A percentile compares a stretch with the other conserved stretches of the same genome.
Evolutionary conservation across 345 rosid genomes (phyloP).

Genomic region (Orychophragmus violaceus): DNA sequence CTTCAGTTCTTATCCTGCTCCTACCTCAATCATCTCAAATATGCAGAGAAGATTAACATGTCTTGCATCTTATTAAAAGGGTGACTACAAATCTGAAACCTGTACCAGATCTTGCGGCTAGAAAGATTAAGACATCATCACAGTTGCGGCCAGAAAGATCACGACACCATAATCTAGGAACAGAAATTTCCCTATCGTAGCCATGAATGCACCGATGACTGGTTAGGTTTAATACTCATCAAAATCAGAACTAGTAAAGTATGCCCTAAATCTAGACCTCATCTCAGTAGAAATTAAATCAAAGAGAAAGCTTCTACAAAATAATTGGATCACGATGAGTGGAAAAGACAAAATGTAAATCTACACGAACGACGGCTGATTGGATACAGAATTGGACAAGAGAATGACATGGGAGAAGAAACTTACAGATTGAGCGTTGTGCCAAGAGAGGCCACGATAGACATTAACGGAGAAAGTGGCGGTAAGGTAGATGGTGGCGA

Average conservation of each 20-base stretch:
- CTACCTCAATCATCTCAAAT: slow-evolving; percentile 1
- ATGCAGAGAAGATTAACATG: too few species aligned
- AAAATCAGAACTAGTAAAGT: not conserved
- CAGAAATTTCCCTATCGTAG: not conserved
- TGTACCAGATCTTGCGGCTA: not conserved
- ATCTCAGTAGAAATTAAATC: not conserved
- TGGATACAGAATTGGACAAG: not conserved
- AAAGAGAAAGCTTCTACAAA: not conserved
- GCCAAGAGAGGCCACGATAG: slow-evolving; percentile 74
- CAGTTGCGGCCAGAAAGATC: too few species aligned
- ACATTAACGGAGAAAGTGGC: slow-evolving; percentile 71
- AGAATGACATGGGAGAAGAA: not conserved
- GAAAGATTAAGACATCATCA: not conserved
- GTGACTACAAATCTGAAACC: not conserved
- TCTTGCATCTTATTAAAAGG: not conserved
- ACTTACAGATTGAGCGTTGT: slow-evolving; percentile 60
- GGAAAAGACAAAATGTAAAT: not conserved
- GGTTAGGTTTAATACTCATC: not conserved
- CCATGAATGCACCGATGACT: not conserved
- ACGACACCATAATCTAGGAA: not conserved
- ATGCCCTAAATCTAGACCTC: slow-evolving; percentile 5
- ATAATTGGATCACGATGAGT: not conserved
- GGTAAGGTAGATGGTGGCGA: slow-evolving; percentile 66
- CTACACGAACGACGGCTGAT: not conserved
- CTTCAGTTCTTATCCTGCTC: not conserved